Percentiles rank a stretch among this genome's conserved stretches.
These are phyloP conservation scores for Aspergillus wentii DNA, from an alignment of 495 filamentous ascomycete genomes.

Conservation along the genomic window DNA sequence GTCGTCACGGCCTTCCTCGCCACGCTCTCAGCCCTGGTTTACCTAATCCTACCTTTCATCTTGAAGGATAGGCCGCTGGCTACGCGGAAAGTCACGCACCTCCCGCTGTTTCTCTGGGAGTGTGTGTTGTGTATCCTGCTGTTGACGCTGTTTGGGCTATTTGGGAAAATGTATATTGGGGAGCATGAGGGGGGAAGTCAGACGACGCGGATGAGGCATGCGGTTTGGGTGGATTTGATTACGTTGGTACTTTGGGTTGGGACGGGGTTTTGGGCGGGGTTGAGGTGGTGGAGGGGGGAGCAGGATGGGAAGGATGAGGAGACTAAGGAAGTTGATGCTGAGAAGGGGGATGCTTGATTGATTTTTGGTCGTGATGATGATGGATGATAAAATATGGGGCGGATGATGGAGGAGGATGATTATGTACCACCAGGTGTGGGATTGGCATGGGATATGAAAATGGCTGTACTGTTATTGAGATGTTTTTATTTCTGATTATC, in stretches of 20 bases:
- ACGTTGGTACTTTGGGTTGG: conserved; percentile 70
- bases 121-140: conserved; percentile 64
- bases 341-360: conserved; percentile 15
- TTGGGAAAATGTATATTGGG: conserved; percentile 74
- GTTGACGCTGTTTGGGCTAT: conserved; percentile 76
- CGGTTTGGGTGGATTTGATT: conserved; percentile 77
- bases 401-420: too few species aligned
- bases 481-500: too few species aligned
- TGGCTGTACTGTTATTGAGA: too few species aligned
- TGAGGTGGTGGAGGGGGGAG: conserved; percentile 33
- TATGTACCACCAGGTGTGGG: too few species aligned
- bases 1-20: conserved; percentile 57
- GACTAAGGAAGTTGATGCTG: conserved; percentile 9
- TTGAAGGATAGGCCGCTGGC: conserved; percentile 26
- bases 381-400: too few species aligned
- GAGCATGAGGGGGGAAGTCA: conserved; percentile 48
- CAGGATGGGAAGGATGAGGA: conserved; percentile 1
- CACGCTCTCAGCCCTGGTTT: conserved; percentile 56
- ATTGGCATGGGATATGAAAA: too few species aligned
- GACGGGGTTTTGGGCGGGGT: conserved; percentile 38
- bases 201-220: conserved; percentile 74
- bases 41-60: conserved; percentile 49
- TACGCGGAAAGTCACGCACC: conserved; percentile 6
- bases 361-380: too few species aligned
- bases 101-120: conserved; percentile 63